A percentile compares a stretch with the other conserved stretches of the same genome.
phyloP scores from a whole-genome alignment of 1,284 basidiomycete genomes.

The Golubevia pallescens region DNA sequence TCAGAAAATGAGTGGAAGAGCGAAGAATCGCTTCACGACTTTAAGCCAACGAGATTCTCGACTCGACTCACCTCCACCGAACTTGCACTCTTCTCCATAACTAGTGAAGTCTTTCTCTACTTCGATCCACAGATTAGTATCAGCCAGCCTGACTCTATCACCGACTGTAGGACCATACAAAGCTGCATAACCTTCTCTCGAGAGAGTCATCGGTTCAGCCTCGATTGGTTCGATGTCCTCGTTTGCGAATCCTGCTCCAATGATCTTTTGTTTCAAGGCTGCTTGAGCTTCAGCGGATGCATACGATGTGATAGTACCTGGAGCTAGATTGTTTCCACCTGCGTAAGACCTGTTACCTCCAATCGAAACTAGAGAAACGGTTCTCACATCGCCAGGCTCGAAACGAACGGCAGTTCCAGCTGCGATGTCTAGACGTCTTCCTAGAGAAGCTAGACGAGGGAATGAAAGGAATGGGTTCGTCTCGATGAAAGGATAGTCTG shows the following conservation, averaged over 20 bases:
- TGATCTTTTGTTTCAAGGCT: conserved; percentile 20
- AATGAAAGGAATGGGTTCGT: conserved; percentile 83
- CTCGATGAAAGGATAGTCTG: conserved; percentile 79
- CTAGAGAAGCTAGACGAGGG: conserved; percentile 80
- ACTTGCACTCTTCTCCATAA: conserved; percentile 91
- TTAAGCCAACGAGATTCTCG: too few species aligned
- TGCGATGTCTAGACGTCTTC: conserved; percentile 86
- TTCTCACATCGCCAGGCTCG: conserved; percentile 88
- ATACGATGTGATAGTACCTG: conserved; percentile 27
- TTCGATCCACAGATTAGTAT: conserved; percentile 89
- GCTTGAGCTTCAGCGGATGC: conserved; percentile 11
- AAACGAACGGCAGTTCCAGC: conserved; percentile 95
- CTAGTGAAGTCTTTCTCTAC: conserved; percentile 85
- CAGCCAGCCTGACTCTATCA: conserved; percentile 84
- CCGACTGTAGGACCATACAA: conserved; percentile 83
- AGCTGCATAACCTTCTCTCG: conserved; percentile 41
- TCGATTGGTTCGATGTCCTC: conserved; percentile 18
- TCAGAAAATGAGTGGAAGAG: too few species aligned
- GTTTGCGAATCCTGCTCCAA: conserved; percentile 31
- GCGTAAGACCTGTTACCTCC: conserved; percentile 76
- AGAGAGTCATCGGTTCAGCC: conserved; percentile 14
- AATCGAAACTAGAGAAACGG: conserved; percentile 81
- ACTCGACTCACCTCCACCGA: conserved; percentile 84
- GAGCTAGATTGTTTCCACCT: conserved; percentile 78
- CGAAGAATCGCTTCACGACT: too few species aligned